Conservation (phyloP, 139 green algal genomes). For the Deuterostichococcus epilithicus region DNA sequence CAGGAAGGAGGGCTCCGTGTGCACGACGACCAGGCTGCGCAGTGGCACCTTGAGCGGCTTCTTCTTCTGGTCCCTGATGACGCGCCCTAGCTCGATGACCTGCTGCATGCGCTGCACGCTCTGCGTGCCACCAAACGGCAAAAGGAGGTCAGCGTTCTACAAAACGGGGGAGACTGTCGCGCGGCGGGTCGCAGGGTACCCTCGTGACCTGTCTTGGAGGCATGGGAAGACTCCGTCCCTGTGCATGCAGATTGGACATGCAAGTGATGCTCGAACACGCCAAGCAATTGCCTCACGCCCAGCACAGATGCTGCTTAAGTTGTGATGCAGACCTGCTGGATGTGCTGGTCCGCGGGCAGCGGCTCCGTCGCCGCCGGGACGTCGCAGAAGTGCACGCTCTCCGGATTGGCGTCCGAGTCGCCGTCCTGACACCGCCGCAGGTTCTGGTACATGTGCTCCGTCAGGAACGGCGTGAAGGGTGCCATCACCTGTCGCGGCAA, state of each 20-base stretch:
- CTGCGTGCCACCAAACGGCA: too few species aligned
- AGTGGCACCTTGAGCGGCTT: slow-evolving; percentile 86
- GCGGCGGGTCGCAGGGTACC: too few species aligned
- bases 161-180: too few species aligned
- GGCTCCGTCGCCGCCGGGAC: slow-evolving; percentile 51
- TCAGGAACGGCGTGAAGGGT: slow-evolving; percentile 98
- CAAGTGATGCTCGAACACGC: too few species aligned
- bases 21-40: slow-evolving; percentile 70
- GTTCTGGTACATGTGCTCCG: slow-evolving; percentile 98
- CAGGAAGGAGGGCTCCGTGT: slow-evolving; percentile 80
- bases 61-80: slow-evolving; percentile 72
- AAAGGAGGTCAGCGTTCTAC: too few species aligned
- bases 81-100: slow-evolving; percentile 86
- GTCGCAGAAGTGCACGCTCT: slow-evolving; percentile 83
- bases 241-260: too few species aligned
- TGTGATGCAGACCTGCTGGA: slow-evolving; percentile 57
- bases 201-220: too few species aligned
- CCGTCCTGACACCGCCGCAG: slow-evolving; percentile 57
- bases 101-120: slow-evolving; percentile 84
- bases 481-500: slow-evolving; percentile 80
- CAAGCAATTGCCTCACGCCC: too few species aligned
- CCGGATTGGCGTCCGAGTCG: slow-evolving; percentile 19
- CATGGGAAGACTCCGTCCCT: too few species aligned
- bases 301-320: too few species aligned
- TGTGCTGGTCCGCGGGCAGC: slow-evolving; percentile 47